Evolutionary conservation across 148 eudicot species (phyloP), one percentile per base, ranked within the genome.

Genomic region (Suaeda aralocaspica): DNA sequence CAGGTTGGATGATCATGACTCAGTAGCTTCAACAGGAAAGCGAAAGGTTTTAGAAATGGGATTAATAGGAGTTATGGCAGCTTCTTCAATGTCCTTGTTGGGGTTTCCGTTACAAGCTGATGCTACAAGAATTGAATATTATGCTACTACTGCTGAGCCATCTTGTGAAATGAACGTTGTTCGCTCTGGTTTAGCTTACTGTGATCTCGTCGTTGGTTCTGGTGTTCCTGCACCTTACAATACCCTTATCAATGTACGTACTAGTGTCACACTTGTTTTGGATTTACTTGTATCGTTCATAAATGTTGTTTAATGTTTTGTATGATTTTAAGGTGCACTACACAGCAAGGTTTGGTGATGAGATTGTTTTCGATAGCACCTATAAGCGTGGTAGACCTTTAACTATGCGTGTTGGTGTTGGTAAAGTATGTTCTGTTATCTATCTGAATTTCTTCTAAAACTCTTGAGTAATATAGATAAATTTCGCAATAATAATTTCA

Each of bases 311-410:
- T n/a, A n/a, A n/a, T n/a, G n/a, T n/a, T n/a, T n/a, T n/a, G n/a
- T n/a, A n/a, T 59, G 72, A 52, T 24, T 46, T 24, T 81, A 18
- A 92, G 97, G 79, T 92, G 49, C 96, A 92, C 68, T 92, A 92
- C 72, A 92, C 96, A 39, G 97, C 91, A 16, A 87, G 97, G 64
- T 92, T 92, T 81, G 88, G 79, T 16, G 89, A 92, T 84, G 97
- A 87, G 70, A 89, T 52, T 18, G 87, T 92, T 29, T 92, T 92
- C 71, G 97, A 89, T 64, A 92, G 97, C 79, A 92, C 88, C 68
- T 92, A 89, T 56, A 89, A 92, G 81, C 96, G 96, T 26, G 97
- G 85, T n/a, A 82, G 97, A 55, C 84, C 89, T 71, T 88, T 92
- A 39, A 92, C 92, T n/a, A 87, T 89, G 97, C 95, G 97, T 57